Percentiles rank a stretch among this genome's conserved stretches.
Evolutionary conservation across 176 grass and related monocot genomes (phyloP).

Genomic region (sorghum (Sorghum bicolor)): Sorghum_bicolor_NCBIv3 NC_012875.2:60366501-60367000

Average conservation of each 20-base stretch:
- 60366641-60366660: neutral
- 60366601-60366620: constrained; percentile 7
- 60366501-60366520: neutral
- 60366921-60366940: neutral
- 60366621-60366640: neutral
- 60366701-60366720: neutral
- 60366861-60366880: constrained; percentile 84
- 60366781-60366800: constrained; percentile 8
- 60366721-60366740: constrained; percentile 17
- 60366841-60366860: constrained; percentile 63
- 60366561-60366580: neutral
- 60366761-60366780: constrained; percentile 2
- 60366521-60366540: neutral
- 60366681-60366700: neutral
- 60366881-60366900: constrained; percentile 50
- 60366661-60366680: neutral
- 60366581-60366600: neutral
- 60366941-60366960: neutral
- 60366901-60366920: neutral
- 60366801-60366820: constrained; percentile 76
- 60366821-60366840: constrained; percentile 78
- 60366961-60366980: constrained; percentile 74
- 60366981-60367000: constrained; percentile 69
- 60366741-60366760: neutral
- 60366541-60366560: neutral